phyloP scores from a whole-genome alignment of 192 early-diverging fungal species.

The Mortierella claussenii region DNA sequence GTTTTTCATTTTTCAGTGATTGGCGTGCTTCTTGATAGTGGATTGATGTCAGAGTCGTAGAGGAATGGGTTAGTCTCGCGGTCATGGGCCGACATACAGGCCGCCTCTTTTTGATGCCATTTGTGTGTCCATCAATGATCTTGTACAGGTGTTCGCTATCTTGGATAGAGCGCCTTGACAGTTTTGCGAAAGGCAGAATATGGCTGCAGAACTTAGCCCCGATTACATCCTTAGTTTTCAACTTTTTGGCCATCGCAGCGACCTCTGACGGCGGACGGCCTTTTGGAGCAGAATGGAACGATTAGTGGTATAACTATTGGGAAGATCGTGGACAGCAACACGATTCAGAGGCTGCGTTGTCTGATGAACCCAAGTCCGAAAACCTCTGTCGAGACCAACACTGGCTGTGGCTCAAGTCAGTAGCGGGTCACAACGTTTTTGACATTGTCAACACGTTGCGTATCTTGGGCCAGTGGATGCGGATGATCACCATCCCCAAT shows the following conservation, averaged over 20 bases:
- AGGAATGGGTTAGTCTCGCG: slow-evolving; percentile 16
- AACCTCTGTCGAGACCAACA: slow-evolving; percentile 41
- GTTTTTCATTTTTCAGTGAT: background rate
- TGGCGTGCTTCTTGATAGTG: background rate
- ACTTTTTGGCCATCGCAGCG: no score
- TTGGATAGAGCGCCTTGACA: slow-evolving; percentile 10
- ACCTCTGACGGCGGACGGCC: no score
- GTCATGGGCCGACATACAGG: background rate
- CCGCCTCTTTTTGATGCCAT: slow-evolving; percentile 6
- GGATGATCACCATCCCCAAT: slow-evolving; percentile 65
- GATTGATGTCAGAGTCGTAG: slow-evolving; percentile 17
- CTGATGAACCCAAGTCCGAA: no score
- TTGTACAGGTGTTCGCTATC: slow-evolving; percentile 2
- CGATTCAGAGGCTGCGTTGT: no score
- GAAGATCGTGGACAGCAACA: no score
- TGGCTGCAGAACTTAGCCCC: no score
- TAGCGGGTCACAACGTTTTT: slow-evolving; percentile 64
- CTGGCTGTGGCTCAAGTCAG: slow-evolving; percentile 60
- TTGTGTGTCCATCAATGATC: slow-evolving; percentile 22
- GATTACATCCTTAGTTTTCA: no score
- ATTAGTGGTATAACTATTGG: no score
- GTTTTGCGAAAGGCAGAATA: slow-evolving; percentile 12
- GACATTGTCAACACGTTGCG: slow-evolving; percentile 62
- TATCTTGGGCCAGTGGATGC: slow-evolving; percentile 65
- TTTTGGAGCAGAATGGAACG: no score